A percentile compares a stretch with the other conserved stretches of the same genome.
Evolutionary conservation across 2,329 filamentous ascomycete species (phyloP).

Genomic region (Fusarium sp.): DNA sequence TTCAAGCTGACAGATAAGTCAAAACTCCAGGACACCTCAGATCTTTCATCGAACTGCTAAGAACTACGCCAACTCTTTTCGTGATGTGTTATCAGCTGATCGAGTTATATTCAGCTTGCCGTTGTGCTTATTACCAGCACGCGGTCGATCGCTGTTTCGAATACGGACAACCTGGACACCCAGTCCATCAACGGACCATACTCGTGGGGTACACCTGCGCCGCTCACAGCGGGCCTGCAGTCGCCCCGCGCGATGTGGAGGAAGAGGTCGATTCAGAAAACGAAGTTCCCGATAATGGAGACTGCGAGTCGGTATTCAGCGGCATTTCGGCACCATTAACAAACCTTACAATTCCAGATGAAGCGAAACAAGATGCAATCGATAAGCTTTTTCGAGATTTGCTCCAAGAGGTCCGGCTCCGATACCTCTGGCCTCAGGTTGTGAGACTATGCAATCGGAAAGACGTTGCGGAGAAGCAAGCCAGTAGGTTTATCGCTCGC

Average conservation of each 20-base stretch:
- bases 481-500: background rate
- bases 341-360: background rate
- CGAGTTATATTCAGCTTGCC: background rate
- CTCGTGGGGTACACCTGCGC: slow-evolving; percentile 85
- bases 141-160: slow-evolving; percentile 82
- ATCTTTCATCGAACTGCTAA: too few species aligned
- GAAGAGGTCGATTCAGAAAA: too few species aligned
- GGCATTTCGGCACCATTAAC: background rate
- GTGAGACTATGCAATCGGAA: background rate
- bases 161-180: slow-evolving; percentile 78
- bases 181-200: slow-evolving; percentile 76
- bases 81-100: background rate
- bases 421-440: slow-evolving; percentile 2
- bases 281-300: background rate
- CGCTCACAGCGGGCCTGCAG: too few species aligned
- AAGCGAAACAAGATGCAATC: background rate
- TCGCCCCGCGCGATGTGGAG: too few species aligned
- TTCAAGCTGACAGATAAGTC: too few species aligned
- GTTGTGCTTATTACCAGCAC: slow-evolving; percentile 80
- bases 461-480: background rate
- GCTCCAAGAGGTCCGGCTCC: background rate
- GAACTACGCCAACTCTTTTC: too few species aligned
- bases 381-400: background rate
- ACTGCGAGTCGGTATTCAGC: background rate
- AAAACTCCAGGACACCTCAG: too few species aligned